phyloP scores from a whole-genome alignment of 768 basidiomycete genomes.

The Glaciozyma antarctica region DNA sequence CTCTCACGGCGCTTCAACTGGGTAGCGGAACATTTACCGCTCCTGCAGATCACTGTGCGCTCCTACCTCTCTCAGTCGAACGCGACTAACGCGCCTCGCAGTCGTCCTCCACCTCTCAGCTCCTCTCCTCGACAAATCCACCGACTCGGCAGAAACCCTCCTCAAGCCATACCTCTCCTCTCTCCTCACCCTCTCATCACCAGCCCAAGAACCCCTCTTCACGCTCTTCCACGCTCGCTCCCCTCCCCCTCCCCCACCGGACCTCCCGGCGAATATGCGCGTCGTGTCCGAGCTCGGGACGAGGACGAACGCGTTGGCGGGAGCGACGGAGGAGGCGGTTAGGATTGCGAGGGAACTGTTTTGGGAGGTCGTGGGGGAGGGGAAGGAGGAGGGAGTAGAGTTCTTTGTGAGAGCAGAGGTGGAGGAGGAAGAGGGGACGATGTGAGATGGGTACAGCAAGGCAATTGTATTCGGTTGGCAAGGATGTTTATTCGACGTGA shows the following conservation, averaged over 20 bases:
- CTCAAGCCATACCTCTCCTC: slow-evolving; percentile 19
- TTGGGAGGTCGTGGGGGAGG: slow-evolving; percentile 26
- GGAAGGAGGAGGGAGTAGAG: slow-evolving; percentile 23
- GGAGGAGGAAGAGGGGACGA: not conserved
- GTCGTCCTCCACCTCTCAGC: slow-evolving; percentile 40
- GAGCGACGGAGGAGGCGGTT: slow-evolving; percentile 8
- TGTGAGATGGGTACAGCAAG: not conserved
- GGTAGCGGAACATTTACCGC: slow-evolving; percentile 67
- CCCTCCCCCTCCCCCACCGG: not conserved
- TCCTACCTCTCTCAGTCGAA: not conserved
- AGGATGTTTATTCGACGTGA: too few relatives aligned
- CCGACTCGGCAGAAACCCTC: not conserved
- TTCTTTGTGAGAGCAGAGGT: slow-evolving; percentile 17
- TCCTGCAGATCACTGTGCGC: slow-evolving; percentile 63
- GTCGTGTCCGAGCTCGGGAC: not conserved
- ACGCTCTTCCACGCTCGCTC: slow-evolving; percentile 2
- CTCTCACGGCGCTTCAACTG: slow-evolving; percentile 56
- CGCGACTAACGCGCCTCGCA: slow-evolving; percentile 33
- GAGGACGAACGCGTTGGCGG: not conserved
- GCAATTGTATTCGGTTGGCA: too few relatives aligned
- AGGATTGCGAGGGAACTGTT: slow-evolving; percentile 5
- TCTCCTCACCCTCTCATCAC: slow-evolving; percentile 5
- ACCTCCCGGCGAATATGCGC: slow-evolving; percentile 18
- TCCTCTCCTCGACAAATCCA: slow-evolving; percentile 48
- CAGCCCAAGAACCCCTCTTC: slow-evolving; percentile 7